These are phyloP conservation scores for Arachis hypogaea DNA, from an alignment of 306 rosid species.

Conservation along the genomic window DNA sequence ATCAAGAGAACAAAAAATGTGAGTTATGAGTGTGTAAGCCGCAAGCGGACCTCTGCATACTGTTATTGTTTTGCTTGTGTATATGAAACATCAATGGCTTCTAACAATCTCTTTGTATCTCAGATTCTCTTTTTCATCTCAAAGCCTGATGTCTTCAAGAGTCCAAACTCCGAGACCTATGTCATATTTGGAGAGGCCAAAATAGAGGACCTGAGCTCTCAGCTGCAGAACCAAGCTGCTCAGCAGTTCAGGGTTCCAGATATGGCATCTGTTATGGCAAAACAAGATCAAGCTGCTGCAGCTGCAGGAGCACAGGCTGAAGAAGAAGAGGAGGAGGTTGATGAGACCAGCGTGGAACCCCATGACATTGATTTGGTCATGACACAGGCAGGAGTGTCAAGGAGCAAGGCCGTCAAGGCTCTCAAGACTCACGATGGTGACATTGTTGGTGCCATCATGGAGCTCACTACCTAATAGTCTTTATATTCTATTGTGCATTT, in stretches of 20 bases:
- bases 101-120: conserved; percentile 33
- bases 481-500: conserved; percentile 28
- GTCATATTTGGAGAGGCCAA: conserved; percentile 87
- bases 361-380: conserved; percentile 87
- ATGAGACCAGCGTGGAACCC: conserved; percentile 73
- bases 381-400: conserved; percentile 92
- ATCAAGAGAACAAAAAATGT: conserved; percentile 88
- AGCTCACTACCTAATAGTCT: conserved; percentile 67
- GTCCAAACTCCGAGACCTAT: conserved; percentile 84
- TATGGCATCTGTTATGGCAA: conserved; percentile 61
- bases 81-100: not conserved
- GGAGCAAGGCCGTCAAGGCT: conserved; percentile 90
- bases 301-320: conserved; percentile 57
- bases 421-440: conserved; percentile 80
- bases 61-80: not conserved
- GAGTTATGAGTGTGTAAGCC: conserved; percentile 3
- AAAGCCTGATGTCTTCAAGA: conserved; percentile 92
- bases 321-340: conserved; percentile 77
- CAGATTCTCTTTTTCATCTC: conserved; percentile 86
- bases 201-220: conserved; percentile 89
- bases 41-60: not conserved
- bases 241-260: conserved; percentile 94
- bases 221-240: conserved; percentile 87
- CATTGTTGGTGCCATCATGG: conserved; percentile 93
- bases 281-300: conserved; percentile 56